A percentile compares a stretch with the other conserved stretches of the same genome.
phyloP scores from a whole-genome alignment of 1,284 basidiomycete species.

The Tilletia caries region DNA sequence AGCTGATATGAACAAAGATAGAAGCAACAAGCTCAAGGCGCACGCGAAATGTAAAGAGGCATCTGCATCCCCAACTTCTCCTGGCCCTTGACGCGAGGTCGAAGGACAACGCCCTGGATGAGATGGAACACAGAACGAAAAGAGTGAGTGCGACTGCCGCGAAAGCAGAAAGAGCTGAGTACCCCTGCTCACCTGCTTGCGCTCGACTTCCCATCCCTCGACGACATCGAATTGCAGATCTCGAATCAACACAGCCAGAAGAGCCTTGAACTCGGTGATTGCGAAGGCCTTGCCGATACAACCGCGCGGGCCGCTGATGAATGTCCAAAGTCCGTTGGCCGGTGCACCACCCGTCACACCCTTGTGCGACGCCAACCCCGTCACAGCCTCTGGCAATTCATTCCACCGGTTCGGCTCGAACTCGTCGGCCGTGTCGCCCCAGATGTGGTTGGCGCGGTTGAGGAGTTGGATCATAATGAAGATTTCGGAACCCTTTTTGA shows the following conservation, averaged over 20 bases:
- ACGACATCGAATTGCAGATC: constrained; percentile 24
- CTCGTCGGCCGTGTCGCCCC: constrained; percentile 36
- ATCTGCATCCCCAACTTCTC: constrained; percentile 22
- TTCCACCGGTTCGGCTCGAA: constrained; percentile 45
- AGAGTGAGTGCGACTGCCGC: background rate
- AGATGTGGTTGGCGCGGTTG: constrained; percentile 32
- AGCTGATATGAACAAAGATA: too few species aligned
- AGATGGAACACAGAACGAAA: background rate
- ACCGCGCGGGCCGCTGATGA: constrained; percentile 33
- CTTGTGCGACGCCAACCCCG: background rate
- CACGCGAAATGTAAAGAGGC: constrained; percentile 25
- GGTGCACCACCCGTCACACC: constrained; percentile 26
- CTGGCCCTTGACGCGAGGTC: constrained; percentile 25
- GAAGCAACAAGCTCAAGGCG: background rate
- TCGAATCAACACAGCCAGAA: constrained; percentile 25
- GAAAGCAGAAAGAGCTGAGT: background rate
- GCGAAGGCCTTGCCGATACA: constrained; percentile 39
- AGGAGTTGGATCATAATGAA: constrained; percentile 39
- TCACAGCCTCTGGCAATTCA: constrained; percentile 26
- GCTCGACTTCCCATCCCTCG: constrained; percentile 22
- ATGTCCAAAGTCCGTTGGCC: constrained; percentile 25
- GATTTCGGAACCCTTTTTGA: constrained; percentile 34
- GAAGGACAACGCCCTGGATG: constrained; percentile 25
- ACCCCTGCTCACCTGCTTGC: constrained; percentile 22
- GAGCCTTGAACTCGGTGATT: constrained; percentile 35